Evolutionary conservation across 2,329 filamentous ascomycete species (phyloP).

Genomic region (Fonsecaea monophora): DNA sequence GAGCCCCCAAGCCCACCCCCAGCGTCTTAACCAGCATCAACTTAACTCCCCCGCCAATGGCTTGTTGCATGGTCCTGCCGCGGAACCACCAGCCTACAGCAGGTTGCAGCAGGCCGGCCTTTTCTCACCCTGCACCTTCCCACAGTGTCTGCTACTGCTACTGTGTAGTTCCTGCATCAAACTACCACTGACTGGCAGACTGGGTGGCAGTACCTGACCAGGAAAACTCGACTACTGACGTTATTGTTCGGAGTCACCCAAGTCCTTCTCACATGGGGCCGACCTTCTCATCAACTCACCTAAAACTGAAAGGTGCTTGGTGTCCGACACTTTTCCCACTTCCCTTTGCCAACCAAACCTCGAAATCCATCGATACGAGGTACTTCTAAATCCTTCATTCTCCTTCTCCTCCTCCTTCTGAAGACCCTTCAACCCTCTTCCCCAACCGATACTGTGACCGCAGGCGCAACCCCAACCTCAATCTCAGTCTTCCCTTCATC

Average conservation of each 20-base stretch:
- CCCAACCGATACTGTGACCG: background rate
- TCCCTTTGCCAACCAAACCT: background rate
- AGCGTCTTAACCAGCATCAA: conserved; percentile 1
- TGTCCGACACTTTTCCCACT: background rate
- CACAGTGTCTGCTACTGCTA: background rate
- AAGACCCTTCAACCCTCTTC: background rate
- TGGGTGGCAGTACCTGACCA: background rate
- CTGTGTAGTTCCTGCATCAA: conserved; percentile 20
- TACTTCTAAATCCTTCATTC: background rate
- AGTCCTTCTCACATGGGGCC: conserved; percentile 18
- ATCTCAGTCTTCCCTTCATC: background rate
- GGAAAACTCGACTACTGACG: background rate
- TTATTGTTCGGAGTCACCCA: background rate
- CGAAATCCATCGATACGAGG: background rate
- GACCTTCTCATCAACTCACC: conserved; percentile 13
- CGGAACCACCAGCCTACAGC: conserved; percentile 4
- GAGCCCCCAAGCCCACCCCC: background rate
- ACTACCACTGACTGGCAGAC: background rate
- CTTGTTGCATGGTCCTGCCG: background rate
- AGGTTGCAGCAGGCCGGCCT: background rate
- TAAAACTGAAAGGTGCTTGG: background rate
- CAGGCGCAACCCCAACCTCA: background rate
- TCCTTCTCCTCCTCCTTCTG: background rate
- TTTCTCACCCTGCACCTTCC: background rate
- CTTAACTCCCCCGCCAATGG: background rate